Evolutionary conservation across 768 basidiomycete species (phyloP), one percentile per base, ranked within the genome.

Genomic region (Mycena chlorophos): DNA sequence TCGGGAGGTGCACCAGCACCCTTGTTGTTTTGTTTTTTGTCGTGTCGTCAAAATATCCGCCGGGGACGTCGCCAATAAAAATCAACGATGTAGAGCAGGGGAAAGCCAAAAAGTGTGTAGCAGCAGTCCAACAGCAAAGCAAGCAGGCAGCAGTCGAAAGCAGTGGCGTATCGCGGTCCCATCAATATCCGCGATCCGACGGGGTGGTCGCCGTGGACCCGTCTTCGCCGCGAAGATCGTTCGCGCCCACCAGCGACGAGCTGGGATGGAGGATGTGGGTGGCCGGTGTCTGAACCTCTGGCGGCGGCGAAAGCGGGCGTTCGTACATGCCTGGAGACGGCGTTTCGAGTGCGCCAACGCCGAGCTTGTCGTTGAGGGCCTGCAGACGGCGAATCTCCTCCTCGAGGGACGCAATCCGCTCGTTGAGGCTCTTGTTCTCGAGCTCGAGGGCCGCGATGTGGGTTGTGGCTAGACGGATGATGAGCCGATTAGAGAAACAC

Each of bases 341-440:
- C 27, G 85, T 81, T 55, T 75, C 76, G 54, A 77, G 71, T 38
- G 80, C 73, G 55, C 80, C 81, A 23, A 91, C 83, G 3, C 89
- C 87, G 22, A 93, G 90, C 72, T 89, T 89, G 76, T 91, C 90
- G 70, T 91, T 92, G 62, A 92, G 77, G 6, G 81, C 75, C 54
- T 88, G 84, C 42, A 93, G 80, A 57, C 89, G 75, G 49, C 78
- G 66, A 51, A 90, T 84, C 68, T 92, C 91, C 50, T 78, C 73
- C 65, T 92, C 89, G 43, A 90, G 68, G 25, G 78, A 71, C 14
- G 75, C 74, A 56, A 93, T 79, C 63, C 89, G 86, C 55, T 78
- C 78, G 68, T 86, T 84, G 68, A 93, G 75, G 63, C 85, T 82
- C 59, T 85, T 80, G 67, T 89, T 91, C 38, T 82, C 74, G 64